These are phyloP conservation scores for Escovopsis sp. DNA, from an alignment of 2,329 filamentous ascomycete species.

Conservation along the genomic window DNA sequence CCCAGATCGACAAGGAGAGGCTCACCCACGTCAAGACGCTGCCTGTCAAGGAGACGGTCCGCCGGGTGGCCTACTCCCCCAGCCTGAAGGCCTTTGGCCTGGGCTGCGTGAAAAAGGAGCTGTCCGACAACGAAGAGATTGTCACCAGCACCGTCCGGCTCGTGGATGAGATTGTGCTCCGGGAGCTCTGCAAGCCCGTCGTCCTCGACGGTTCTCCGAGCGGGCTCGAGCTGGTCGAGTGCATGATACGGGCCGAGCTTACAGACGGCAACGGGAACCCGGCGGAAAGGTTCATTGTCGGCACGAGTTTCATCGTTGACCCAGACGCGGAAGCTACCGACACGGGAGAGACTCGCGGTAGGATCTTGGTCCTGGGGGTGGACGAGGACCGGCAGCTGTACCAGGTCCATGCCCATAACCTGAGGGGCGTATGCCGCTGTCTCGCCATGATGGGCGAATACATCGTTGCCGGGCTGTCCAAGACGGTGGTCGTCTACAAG, in stretches of 20 bases:
- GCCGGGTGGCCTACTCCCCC: constrained; percentile 74
- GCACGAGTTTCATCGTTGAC: constrained; percentile 64
- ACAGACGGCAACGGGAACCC: constrained; percentile 38
- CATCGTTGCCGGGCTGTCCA: constrained; percentile 77
- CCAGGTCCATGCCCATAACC: constrained; percentile 49
- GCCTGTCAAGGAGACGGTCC: constrained; percentile 65
- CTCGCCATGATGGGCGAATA: constrained; percentile 60
- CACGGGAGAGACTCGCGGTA: constrained; percentile 41
- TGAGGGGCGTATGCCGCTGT: constrained; percentile 71
- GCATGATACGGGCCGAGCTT: constrained; percentile 64
- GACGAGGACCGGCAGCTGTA: constrained; percentile 60
- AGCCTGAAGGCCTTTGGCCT: constrained; percentile 70
- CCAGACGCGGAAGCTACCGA: constrained; percentile 28
- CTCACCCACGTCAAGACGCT: constrained; percentile 80
- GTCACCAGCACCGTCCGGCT: constrained; percentile 72
- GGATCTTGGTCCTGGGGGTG: constrained; percentile 75
- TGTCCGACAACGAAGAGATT: constrained; percentile 57
- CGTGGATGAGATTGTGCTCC: constrained; percentile 81
- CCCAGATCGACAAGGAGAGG: constrained; percentile 66
- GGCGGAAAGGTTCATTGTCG: constrained; percentile 76
- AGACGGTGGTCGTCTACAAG: constrained; percentile 55
- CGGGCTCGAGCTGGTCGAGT: constrained; percentile 62
- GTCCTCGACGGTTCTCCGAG: constrained; percentile 33
- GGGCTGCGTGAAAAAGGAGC: constrained; percentile 65
- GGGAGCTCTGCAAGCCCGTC: constrained; percentile 56